Conservation (phyloP, 495 filamentous ascomycete species). For the Corynascus novoguineensis region DNA sequence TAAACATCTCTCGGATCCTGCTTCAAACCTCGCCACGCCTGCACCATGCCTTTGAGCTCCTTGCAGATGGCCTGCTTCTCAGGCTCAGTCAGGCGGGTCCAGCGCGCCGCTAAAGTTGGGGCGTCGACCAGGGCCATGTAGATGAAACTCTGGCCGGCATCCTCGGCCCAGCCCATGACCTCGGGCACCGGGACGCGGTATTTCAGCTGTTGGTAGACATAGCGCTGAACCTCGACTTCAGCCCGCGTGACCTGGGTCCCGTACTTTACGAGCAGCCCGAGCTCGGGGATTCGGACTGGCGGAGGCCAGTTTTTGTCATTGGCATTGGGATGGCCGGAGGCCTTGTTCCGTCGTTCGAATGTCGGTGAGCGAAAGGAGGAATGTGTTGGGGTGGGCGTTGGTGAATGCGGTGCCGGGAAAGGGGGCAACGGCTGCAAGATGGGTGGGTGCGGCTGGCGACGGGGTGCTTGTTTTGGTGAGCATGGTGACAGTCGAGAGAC, state of each 20-base stretch:
- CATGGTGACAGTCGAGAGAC: no score
- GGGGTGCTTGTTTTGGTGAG: not conserved
- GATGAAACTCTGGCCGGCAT: conserved; percentile 24
- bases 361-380: not conserved
- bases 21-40: conserved; percentile 28
- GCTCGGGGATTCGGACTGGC: not conserved
- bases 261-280: conserved; percentile 4
- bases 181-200: conserved; percentile 1
- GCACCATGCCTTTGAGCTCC: conserved; percentile 27
- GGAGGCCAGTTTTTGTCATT: not conserved
- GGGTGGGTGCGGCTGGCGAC: not conserved
- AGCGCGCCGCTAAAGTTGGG: conserved; percentile 25
- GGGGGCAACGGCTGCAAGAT: not conserved
- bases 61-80: conserved; percentile 26
- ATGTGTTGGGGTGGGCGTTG: not conserved
- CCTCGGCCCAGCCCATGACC: conserved; percentile 11
- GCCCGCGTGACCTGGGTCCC: not conserved
- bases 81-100: conserved; percentile 21
- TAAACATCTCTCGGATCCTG: conserved; percentile 16
- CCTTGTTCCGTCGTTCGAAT: not conserved
- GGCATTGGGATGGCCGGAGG: not conserved
- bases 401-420: not conserved
- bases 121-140: conserved; percentile 29
- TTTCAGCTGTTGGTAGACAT: not conserved
- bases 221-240: conserved; percentile 1